Conservation (phyloP, 352 stramenopile species). For the Pythium insidiosum region DNA sequence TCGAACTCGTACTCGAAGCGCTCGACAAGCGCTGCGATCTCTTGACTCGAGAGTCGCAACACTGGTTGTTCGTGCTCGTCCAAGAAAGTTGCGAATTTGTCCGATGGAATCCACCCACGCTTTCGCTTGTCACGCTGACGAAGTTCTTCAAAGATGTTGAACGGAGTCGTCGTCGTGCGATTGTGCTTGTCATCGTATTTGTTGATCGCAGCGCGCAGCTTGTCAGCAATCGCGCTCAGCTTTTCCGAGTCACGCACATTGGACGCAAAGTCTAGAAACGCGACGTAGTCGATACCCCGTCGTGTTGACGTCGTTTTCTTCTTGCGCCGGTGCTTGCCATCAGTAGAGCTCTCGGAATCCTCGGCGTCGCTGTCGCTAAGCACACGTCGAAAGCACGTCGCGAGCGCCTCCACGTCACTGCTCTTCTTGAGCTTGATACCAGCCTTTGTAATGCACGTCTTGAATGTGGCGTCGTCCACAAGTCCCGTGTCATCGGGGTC, state of each 20-base stretch:
- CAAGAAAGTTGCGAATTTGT: constrained; percentile 13
- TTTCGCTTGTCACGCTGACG: constrained; percentile 54
- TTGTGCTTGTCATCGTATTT: constrained; percentile 50
- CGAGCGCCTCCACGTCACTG: constrained; percentile 24
- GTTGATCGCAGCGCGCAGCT: constrained; percentile 32
- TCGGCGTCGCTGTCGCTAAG: background rate
- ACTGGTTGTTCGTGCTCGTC: constrained; percentile 20
- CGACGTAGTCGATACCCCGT: constrained; percentile 30
- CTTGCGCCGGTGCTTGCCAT: constrained; percentile 5
- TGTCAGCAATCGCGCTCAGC: constrained; percentile 38
- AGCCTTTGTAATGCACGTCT: constrained; percentile 47
- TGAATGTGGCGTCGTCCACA: constrained; percentile 35
- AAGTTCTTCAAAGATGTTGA: constrained; percentile 28
- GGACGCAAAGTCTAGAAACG: constrained; percentile 62
- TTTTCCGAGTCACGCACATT: constrained; percentile 59
- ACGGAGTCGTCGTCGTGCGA: constrained; percentile 25
- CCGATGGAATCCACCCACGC: constrained; percentile 32
- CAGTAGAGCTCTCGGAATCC: constrained; percentile 3
- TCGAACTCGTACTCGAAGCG: constrained; percentile 68
- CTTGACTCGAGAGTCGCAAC: constrained; percentile 27
- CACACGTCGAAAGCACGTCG: constrained; percentile 28
- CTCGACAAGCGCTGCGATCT: constrained; percentile 31
- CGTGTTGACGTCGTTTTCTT: constrained; percentile 5
- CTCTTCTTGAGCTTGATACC: constrained; percentile 35
- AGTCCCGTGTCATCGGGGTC: constrained; percentile 24